Conservation (phyloP, 1,284 basidiomycete genomes). For the Heterobasidion occidentale region DNA sequence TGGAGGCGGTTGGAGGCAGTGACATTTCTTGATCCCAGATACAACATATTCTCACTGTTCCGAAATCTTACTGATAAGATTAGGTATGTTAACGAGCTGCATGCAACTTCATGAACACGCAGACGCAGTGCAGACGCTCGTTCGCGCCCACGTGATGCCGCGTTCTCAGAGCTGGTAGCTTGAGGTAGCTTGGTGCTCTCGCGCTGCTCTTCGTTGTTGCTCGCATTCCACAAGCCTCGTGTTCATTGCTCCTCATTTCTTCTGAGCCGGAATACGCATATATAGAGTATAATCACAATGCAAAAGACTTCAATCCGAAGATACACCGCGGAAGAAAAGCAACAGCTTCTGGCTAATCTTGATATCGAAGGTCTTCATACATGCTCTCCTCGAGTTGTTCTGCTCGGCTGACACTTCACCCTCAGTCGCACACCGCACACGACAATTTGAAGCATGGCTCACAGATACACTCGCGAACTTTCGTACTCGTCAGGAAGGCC, state of each 20-base stretch:
- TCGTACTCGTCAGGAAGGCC: slow-evolving; percentile 59
- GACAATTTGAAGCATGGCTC: slow-evolving; percentile 66
- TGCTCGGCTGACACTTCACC: slow-evolving; percentile 5
- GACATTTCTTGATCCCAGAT: no score
- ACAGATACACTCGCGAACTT: slow-evolving; percentile 64
- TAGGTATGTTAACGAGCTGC: no score
- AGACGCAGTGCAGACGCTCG: no score
- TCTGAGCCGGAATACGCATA: not conserved
- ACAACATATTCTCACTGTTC: no score
- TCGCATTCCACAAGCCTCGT: no score
- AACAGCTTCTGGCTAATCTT: slow-evolving; percentile 65
- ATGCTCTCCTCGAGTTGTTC: slow-evolving; percentile 5
- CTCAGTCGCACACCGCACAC: slow-evolving; percentile 60
- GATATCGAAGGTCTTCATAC: slow-evolving; percentile 60
- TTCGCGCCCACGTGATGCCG: not conserved
- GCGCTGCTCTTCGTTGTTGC: no score
- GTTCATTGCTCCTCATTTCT: no score
- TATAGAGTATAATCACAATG: not conserved
- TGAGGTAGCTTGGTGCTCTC: no score
- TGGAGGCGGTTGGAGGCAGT: no score
- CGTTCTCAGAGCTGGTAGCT: not conserved
- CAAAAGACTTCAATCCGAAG: slow-evolving; percentile 11
- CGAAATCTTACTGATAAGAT: no score
- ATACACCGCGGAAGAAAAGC: slow-evolving; percentile 56
- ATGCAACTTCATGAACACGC: no score